Conservation (phyloP, 2,329 filamentous ascomycete genomes). For the Ceratocystis eucalypticola region DNA sequence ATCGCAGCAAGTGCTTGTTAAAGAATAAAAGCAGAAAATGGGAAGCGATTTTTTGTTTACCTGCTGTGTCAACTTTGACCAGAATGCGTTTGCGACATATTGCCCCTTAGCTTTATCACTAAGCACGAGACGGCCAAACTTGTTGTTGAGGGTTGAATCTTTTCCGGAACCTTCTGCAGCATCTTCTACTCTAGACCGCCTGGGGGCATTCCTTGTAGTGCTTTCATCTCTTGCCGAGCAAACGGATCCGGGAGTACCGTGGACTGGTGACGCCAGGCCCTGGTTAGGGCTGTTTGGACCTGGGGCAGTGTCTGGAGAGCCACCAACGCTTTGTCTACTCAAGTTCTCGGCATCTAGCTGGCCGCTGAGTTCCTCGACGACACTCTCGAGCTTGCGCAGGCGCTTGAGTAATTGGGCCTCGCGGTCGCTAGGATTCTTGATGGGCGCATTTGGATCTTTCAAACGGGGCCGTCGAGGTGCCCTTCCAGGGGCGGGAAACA, state of each 20-base stretch:
- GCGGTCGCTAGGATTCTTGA: constrained; percentile 45
- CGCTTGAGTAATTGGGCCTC: constrained; percentile 59
- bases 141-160: constrained; percentile 13
- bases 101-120: constrained; percentile 20
- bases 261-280: constrained; percentile 6
- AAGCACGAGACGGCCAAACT: constrained; percentile 19
- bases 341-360: constrained; percentile 45
- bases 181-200: constrained; percentile 1
- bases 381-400: constrained; percentile 58
- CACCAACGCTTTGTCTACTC: constrained; percentile 9
- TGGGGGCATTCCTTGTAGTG: background rate
- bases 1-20: background rate
- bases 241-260: constrained; percentile 14
- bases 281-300: constrained; percentile 8
- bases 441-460: constrained; percentile 51
- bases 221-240: constrained; percentile 1
- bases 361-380: constrained; percentile 55
- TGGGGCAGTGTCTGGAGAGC: constrained; percentile 13
- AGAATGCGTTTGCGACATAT: constrained; percentile 66
- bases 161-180: constrained; percentile 8
- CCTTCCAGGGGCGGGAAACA: constrained; percentile 61
- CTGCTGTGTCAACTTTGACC: constrained; percentile 64
- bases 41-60: constrained; percentile 29
- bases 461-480: constrained; percentile 53
- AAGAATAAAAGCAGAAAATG: background rate